A percentile compares a stretch with the other conserved stretches of the same genome.
Evolutionary conservation across 1,284 basidiomycete genomes (phyloP).

Genomic region (Austroboletus sp.): DNA sequence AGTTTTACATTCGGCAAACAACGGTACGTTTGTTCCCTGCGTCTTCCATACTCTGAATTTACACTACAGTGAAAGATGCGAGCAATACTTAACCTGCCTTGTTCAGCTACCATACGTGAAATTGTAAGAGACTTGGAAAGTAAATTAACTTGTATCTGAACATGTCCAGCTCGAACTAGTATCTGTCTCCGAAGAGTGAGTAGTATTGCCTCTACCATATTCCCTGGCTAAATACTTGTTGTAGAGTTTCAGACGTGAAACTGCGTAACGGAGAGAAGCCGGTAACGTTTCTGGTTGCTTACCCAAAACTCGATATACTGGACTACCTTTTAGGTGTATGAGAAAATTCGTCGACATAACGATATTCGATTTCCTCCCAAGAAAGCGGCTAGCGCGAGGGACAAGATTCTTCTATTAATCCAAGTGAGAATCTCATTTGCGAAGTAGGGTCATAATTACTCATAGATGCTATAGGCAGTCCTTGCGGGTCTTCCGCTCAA

Average conservation of each 20-base stretch:
- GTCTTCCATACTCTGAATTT: background rate
- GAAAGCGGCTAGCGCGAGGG: slow-evolving; percentile 58
- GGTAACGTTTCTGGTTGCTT: slow-evolving; percentile 32
- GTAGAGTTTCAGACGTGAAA: slow-evolving; percentile 59
- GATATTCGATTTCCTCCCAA: slow-evolving; percentile 68
- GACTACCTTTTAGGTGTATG: slow-evolving; percentile 44
- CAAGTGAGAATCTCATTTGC: slow-evolving; percentile 42
- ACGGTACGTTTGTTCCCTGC: slow-evolving; percentile 41
- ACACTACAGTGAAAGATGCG: slow-evolving; percentile 49
- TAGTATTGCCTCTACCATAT: background rate
- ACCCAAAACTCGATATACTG: background rate
- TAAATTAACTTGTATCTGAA: slow-evolving; percentile 3
- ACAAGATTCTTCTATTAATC: slow-evolving; percentile 68
- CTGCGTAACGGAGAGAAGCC: slow-evolving; percentile 65
- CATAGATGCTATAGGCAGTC: slow-evolving; percentile 49
- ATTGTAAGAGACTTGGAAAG: slow-evolving; percentile 43
- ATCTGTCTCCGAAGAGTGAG: slow-evolving; percentile 61
- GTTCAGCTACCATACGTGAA: slow-evolving; percentile 50
- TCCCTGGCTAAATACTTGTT: slow-evolving; percentile 2
- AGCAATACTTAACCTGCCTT: slow-evolving; percentile 53
- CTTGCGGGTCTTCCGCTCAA: slow-evolving; percentile 66
- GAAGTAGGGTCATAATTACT: background rate
- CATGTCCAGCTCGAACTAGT: slow-evolving; percentile 55
- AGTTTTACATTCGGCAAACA: slow-evolving; percentile 68
- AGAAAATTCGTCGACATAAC: slow-evolving; percentile 56